Evolutionary conservation across 192 early-diverging fungal species (phyloP).

Genomic region (Backusella luteola): DNA sequence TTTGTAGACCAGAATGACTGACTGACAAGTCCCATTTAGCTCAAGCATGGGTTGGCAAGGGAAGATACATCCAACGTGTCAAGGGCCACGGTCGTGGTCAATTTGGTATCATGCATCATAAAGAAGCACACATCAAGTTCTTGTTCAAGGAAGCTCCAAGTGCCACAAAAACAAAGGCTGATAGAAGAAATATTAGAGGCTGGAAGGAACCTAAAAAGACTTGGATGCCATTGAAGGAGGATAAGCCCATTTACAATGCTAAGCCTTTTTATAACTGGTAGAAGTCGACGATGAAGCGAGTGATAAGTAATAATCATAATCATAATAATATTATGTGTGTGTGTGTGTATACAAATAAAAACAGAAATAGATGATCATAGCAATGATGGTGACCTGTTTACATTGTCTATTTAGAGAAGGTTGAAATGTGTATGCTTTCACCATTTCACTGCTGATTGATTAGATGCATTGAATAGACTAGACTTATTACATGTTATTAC

Average conservation of each 20-base stretch:
- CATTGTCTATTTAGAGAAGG: too few relatives aligned
- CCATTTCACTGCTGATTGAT: too few relatives aligned
- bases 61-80: conserved; percentile 68
- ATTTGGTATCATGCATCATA: conserved; percentile 73
- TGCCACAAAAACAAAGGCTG: conserved; percentile 31
- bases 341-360: background rate
- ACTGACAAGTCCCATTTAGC: conserved; percentile 32
- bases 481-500: too few relatives aligned
- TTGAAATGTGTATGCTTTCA: too few relatives aligned
- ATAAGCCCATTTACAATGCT: conserved; percentile 72
- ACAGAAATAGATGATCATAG: background rate
- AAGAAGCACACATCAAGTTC: conserved; percentile 79
- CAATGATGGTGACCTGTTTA: background rate
- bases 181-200: conserved; percentile 56
- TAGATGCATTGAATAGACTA: too few relatives aligned
- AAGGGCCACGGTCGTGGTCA: conserved; percentile 78
- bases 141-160: conserved; percentile 63
- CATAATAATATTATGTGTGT: background rate
- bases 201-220: conserved; percentile 67
- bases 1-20: background rate
- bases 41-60: conserved; percentile 88
- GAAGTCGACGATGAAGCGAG: background rate
- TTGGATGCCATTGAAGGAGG: conserved; percentile 69
- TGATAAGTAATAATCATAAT: background rate
- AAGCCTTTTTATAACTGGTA: conserved; percentile 77